Conservation (phyloP, 495 filamentous ascomycete species). For the Astrothelium macrocarpum region DNA sequence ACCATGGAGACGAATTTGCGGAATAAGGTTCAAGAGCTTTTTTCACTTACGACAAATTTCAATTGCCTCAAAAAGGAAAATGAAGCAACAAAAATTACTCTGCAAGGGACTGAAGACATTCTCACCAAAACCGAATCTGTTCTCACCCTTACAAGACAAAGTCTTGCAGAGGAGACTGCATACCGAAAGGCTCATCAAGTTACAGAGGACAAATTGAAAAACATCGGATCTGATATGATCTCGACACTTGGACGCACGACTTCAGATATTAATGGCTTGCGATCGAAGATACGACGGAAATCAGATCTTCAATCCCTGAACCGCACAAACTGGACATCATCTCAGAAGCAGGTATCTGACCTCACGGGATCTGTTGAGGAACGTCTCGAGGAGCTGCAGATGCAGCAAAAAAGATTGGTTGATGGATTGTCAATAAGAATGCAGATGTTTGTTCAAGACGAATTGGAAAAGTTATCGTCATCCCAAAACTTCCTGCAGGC, state of each 20-base stretch:
- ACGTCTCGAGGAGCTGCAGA: conserved; percentile 57
- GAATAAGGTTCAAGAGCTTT: conserved; percentile 86
- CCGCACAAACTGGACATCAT: conserved; percentile 64
- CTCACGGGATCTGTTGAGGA: conserved; percentile 67
- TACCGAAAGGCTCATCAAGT: conserved; percentile 75
- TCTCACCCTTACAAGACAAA: conserved; percentile 62
- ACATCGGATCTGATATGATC: conserved; percentile 64
- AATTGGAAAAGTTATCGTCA: conserved; percentile 55
- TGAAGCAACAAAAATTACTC: conserved; percentile 56
- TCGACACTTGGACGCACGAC: conserved; percentile 66
- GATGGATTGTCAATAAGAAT: conserved; percentile 56
- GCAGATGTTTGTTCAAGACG: conserved; percentile 58
- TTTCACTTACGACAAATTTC: conserved; percentile 73
- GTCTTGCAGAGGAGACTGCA: conserved; percentile 67
- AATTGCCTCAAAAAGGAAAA: conserved; percentile 78
- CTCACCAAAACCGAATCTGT: conserved; percentile 81
- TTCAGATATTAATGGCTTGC: conserved; percentile 66
- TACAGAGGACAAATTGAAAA: conserved; percentile 67
- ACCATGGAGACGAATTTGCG: conserved; percentile 80
- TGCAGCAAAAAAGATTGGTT: conserved; percentile 61
- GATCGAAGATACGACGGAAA: conserved; percentile 72
- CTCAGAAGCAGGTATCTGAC: conserved; percentile 61
- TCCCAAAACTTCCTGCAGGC: conserved; percentile 59
- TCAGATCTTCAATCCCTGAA: conserved; percentile 73
- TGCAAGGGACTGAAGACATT: conserved; percentile 69